Percentiles rank a stretch among this genome's conserved stretches.
Conservation (phyloP, 768 basidiomycete species). For the Termitomyces sp. region DNA sequence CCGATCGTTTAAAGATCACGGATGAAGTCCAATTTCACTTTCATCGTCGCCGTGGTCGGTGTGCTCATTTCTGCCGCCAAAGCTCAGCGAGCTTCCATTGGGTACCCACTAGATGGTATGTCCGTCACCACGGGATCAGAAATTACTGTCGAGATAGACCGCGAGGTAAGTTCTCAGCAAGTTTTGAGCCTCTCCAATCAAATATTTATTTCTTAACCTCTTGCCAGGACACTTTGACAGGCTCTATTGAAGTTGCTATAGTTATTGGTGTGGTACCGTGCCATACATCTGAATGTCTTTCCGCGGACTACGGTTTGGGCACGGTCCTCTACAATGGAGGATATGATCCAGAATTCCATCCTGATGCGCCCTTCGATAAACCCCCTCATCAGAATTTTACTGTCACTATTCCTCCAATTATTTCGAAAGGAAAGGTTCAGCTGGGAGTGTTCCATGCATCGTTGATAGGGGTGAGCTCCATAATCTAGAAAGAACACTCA, state of each 20-base stretch:
- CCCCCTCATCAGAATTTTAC: slow-evolving; percentile 45
- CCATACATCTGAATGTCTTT: slow-evolving; percentile 17
- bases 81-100: slow-evolving; percentile 41
- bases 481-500: neutral
- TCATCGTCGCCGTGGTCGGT: slow-evolving; percentile 1
- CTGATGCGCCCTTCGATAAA: slow-evolving; percentile 9
- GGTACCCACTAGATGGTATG: slow-evolving; percentile 33
- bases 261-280: slow-evolving; percentile 42
- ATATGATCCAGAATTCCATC: slow-evolving; percentile 34
- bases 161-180: slow-evolving; percentile 35
- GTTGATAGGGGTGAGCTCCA: slow-evolving; percentile 36
- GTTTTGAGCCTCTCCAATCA: slow-evolving; percentile 13
- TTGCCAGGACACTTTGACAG: slow-evolving; percentile 32
- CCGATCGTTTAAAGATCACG: neutral
- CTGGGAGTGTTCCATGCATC: slow-evolving; percentile 35
- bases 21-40: slow-evolving; percentile 4
- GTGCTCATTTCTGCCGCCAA: slow-evolving; percentile 30
- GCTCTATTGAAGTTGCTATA: slow-evolving; percentile 42
- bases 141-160: slow-evolving; percentile 43
- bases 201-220: neutral
- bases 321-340: slow-evolving; percentile 45
- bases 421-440: slow-evolving; percentile 28
- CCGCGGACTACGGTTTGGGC: slow-evolving; percentile 31
- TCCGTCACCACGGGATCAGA: slow-evolving; percentile 32
- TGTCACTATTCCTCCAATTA: slow-evolving; percentile 32